Base-by-base conservation (phyloP, 2,329 filamentous ascomycete genomes). In the Penicillium griseofulvum region DNA sequence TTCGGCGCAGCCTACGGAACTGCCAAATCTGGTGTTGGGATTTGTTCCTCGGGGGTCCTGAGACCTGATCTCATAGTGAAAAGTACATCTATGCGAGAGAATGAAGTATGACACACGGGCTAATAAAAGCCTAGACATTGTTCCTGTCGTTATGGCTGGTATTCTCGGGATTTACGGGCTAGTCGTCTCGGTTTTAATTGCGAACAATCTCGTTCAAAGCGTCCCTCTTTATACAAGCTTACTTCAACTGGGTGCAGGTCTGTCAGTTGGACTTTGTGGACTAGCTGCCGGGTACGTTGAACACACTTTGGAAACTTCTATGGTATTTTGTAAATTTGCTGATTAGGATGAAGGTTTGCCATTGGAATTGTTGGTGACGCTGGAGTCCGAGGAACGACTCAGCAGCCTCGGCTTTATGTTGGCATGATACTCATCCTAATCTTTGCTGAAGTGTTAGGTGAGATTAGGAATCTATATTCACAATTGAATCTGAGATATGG, bases 81-180 rank as follows among this genome's bases (percentile, higher is more conserved):
- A 89, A 97, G 93, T 97, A 88, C 72, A 91, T 78, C 31, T 44
- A 14, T 5, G 4, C 19, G 41, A 44, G 6, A 37, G 29, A 8
- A 22, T 11, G 55, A 64, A 36, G 7, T 22, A 9, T 38, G 36
- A 22, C 7, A 10, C 3, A 19, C 1, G 17, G 7, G 61, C 60
- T 65, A 41, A 60, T 52, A 26, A 16, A 24, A 7, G 26, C 47
- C 12, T 67, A 97, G 93, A 97, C 85, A 97, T 97, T 77, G 92
- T 97, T 64, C 93, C 93, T 75, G 93, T 97, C 79, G 96, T 99
- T 87, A 99, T 99, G 94, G 94, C 94, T 83, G 94, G 94, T 97
- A 99, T 99, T 80, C 97, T 99, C 80, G 94, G 91, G 88, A 97
- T 97, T 78, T 99, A 93, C 81, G 90, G 90, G 69, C 84, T 94